Evolutionary conservation across 2,329 filamentous ascomycete species (phyloP).

Genomic region (Colletotrichum gloeosporioides): DNA sequence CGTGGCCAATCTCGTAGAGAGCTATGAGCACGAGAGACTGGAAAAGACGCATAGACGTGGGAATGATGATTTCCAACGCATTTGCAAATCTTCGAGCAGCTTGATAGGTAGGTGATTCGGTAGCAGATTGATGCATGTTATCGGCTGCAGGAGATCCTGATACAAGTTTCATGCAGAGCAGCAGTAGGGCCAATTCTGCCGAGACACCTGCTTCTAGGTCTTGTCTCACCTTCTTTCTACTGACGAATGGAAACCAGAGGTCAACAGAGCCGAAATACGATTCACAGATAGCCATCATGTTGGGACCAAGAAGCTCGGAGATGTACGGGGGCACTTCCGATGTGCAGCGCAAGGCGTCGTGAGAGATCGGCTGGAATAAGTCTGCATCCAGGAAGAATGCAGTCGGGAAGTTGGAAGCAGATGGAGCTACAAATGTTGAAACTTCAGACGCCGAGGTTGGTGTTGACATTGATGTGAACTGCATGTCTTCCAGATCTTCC

Average conservation of each 20-base stretch:
- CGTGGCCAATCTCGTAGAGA: conserved; percentile 38
- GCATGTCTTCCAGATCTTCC: background rate
- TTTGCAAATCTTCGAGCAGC: conserved; percentile 19
- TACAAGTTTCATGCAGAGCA: conserved; percentile 31
- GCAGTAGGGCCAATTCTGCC: conserved; percentile 21
- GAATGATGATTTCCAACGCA: conserved; percentile 25
- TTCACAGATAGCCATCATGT: conserved; percentile 7
- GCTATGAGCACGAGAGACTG: conserved; percentile 32
- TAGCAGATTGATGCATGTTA: background rate
- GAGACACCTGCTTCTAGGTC: background rate
- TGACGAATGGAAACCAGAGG: conserved; percentile 28
- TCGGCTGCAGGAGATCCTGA: background rate
- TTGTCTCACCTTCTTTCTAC: conserved; percentile 21
- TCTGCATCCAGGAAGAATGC: conserved; percentile 29
- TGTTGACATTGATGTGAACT: background rate
- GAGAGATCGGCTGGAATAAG: conserved; percentile 18
- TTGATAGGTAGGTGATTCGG: background rate
- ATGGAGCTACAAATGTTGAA: background rate
- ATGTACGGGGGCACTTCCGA: background rate
- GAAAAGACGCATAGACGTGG: conserved; percentile 29
- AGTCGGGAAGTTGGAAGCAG: conserved; percentile 6
- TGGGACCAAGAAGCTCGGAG: background rate
- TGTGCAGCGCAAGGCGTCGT: background rate
- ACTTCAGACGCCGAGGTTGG: background rate
- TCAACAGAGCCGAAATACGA: conserved; percentile 26